Conservation (phyloP, 176 grass and related monocot species). For the Echinochloa phyllopogon region DNA sequence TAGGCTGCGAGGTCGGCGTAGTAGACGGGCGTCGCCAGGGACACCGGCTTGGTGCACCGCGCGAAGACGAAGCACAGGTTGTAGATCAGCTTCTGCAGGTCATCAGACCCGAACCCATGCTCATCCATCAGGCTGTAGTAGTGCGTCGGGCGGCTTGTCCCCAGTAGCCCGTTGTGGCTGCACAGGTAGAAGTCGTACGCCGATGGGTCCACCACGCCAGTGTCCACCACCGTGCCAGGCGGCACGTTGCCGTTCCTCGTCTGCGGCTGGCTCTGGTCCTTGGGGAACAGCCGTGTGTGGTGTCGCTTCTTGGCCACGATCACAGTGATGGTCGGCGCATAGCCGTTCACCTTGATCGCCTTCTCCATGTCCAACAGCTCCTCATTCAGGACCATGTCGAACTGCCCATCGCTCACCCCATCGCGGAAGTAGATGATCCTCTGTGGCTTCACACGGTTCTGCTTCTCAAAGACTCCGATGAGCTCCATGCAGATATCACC, state of each 20-base stretch:
- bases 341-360: slow-evolving; percentile 27
- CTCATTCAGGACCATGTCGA: slow-evolving; percentile 56
- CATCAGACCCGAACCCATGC: slow-evolving; percentile 47
- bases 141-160: slow-evolving; percentile 67
- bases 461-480: slow-evolving; percentile 38
- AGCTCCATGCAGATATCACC: slow-evolving; percentile 50
- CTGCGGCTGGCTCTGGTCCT: background rate
- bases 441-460: slow-evolving; percentile 33
- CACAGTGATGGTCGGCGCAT: slow-evolving; percentile 62
- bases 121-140: slow-evolving; percentile 58
- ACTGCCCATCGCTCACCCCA: slow-evolving; percentile 65
- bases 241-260: slow-evolving; percentile 47
- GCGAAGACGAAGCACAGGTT: slow-evolving; percentile 64
- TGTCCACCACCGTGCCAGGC: slow-evolving; percentile 70
- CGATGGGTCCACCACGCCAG: slow-evolving; percentile 42
- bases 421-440: slow-evolving; percentile 73
- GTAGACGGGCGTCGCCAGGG: slow-evolving; percentile 59
- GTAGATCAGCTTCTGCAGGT: slow-evolving; percentile 66
- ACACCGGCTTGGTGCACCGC: slow-evolving; percentile 69
- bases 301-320: slow-evolving; percentile 68
- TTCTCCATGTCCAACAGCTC: slow-evolving; percentile 49
- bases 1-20: slow-evolving; percentile 67
- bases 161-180: slow-evolving; percentile 58
- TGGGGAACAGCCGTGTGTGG: slow-evolving; percentile 61
- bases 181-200: slow-evolving; percentile 69